Conservation (phyloP, 2,329 filamentous ascomycete genomes). For the Dactylella cylindrospora region DNA sequence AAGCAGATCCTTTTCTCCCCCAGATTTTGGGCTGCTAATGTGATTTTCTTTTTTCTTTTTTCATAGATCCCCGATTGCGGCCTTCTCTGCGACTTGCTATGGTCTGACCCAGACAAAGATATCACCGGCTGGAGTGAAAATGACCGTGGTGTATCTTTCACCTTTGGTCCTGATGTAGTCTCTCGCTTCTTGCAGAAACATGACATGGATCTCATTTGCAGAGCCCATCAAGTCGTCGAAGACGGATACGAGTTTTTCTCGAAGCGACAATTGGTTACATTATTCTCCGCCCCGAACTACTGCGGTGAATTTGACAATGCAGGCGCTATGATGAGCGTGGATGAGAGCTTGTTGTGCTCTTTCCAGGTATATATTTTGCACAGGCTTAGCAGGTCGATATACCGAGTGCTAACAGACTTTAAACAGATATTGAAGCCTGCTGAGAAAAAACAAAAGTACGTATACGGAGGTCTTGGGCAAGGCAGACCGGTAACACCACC, state of each 20-base stretch:
- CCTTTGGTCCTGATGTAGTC: slow-evolving; percentile 95
- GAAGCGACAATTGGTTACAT: slow-evolving; percentile 92
- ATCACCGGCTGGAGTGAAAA: slow-evolving; percentile 99
- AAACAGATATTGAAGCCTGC: slow-evolving; percentile 93
- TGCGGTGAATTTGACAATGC: slow-evolving; percentile 99
- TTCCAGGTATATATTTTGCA: slow-evolving; percentile 75
- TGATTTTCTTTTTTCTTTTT: slow-evolving; percentile 39
- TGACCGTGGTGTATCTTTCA: slow-evolving; percentile 97
- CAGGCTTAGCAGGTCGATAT: background rate
- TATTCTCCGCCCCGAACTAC: slow-evolving; percentile 98
- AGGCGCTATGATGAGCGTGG: slow-evolving; percentile 99
- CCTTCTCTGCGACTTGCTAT: slow-evolving; percentile 92
- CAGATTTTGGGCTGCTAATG: slow-evolving; percentile 43
- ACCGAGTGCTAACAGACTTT: slow-evolving; percentile 22
- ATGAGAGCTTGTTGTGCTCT: slow-evolving; percentile 95
- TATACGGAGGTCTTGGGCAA: slow-evolving; percentile 71
- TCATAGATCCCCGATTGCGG: slow-evolving; percentile 92
- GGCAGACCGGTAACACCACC: slow-evolving; percentile 70
- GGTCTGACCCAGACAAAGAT: slow-evolving; percentile 99
- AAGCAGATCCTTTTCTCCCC: slow-evolving; percentile 56
- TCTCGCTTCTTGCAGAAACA: slow-evolving; percentile 98
- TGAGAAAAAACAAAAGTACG: slow-evolving; percentile 99
- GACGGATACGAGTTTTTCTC: slow-evolving; percentile 99
- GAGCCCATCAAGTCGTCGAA: slow-evolving; percentile 97
- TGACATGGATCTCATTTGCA: slow-evolving; percentile 99